A percentile compares a stretch with the other conserved stretches of the same genome.
Evolutionary conservation across 1,284 basidiomycete species (phyloP).

Genomic region (Naganishia sp.): DNA sequence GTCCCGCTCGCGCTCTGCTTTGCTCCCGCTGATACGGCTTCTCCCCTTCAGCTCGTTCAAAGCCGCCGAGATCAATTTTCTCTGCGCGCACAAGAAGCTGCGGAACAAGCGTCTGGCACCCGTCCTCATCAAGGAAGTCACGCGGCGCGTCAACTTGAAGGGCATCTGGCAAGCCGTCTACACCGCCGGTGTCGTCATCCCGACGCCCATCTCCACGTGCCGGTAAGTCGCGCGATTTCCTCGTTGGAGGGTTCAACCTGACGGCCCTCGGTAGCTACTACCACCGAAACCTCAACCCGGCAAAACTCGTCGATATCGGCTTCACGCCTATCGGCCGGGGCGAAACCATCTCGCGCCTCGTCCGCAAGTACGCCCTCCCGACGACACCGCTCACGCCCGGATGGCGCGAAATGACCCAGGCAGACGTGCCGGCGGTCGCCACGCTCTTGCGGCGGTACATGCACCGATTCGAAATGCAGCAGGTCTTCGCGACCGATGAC

Average conservation of each 20-base stretch:
- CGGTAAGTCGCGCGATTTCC: conserved; percentile 54
- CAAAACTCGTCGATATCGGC: conserved; percentile 86
- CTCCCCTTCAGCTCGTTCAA: conserved; percentile 61
- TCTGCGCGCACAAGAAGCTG: conserved; percentile 97
- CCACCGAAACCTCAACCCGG: conserved; percentile 88
- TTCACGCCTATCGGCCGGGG: conserved; percentile 85
- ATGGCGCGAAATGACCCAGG: conserved; percentile 82
- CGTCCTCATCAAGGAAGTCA: conserved; percentile 97
- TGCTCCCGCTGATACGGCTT: not conserved
- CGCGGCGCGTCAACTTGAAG: conserved; percentile 82
- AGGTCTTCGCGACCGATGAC: conserved; percentile 68
- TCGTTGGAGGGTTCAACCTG: too few relatives aligned
- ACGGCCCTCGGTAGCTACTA: conserved; percentile 65
- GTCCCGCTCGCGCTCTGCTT: conserved; percentile 22
- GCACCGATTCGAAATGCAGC: conserved; percentile 80
- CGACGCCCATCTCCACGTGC: conserved; percentile 83
- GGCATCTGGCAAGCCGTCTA: conserved; percentile 98
- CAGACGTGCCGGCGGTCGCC: conserved; percentile 72
- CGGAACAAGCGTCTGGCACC: conserved; percentile 94
- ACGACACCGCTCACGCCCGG: conserved; percentile 59
- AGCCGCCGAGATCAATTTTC: conserved; percentile 92
- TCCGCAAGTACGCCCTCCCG: conserved; percentile 70
- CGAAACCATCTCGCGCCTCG: conserved; percentile 83
- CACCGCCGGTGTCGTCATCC: conserved; percentile 86
- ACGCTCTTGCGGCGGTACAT: conserved; percentile 79